phyloP scores from a whole-genome alignment of 2,329 filamentous ascomycete genomes.

The Chrysosphaeria jannelii region DNA sequence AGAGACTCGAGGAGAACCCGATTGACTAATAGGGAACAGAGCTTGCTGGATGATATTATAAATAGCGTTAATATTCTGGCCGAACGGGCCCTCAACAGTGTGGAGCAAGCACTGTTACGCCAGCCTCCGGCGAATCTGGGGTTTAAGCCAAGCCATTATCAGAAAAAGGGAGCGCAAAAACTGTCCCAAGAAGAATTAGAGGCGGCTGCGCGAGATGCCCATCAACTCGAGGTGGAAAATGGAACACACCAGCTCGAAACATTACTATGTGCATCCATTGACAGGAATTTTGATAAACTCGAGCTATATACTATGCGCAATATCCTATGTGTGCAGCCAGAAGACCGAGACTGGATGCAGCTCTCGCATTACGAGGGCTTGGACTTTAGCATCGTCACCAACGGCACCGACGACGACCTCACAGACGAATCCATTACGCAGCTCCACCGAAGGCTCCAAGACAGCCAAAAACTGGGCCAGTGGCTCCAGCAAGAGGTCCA shows the following conservation, averaged over 20 bases:
- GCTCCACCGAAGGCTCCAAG: conserved; percentile 45
- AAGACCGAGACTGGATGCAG: conserved; percentile 49
- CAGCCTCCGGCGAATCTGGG: conserved; percentile 50
- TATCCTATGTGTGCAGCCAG: conserved; percentile 36
- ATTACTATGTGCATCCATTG: conserved; percentile 48
- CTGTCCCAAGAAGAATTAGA: conserved; percentile 2
- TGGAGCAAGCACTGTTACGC: conserved; percentile 53
- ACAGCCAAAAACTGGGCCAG: conserved; percentile 45
- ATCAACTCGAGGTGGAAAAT: conserved; percentile 50
- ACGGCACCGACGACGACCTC: conserved; percentile 1
- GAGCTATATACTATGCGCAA: conserved; percentile 80
- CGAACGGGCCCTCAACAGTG: conserved; percentile 62
- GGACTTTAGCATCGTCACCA: conserved; percentile 11
- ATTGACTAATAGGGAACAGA: conserved; percentile 18
- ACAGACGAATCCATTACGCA: conserved; percentile 29
- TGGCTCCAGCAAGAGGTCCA: conserved; percentile 38
- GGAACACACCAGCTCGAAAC: conserved; percentile 68
- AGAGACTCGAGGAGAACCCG: too few relatives aligned
- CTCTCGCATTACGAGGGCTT: conserved; percentile 59
- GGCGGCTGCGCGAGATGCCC: conserved; percentile 14
- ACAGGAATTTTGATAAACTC: conserved; percentile 62
- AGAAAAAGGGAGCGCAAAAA: conserved; percentile 3
- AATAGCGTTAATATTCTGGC: conserved; percentile 86
- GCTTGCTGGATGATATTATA: conserved; percentile 90
- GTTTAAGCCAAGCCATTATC: conserved; percentile 24